Evolutionary conservation across 2,329 filamentous ascomycete species (phyloP).

Genomic region (Trichoderma brevicompactum): DNA sequence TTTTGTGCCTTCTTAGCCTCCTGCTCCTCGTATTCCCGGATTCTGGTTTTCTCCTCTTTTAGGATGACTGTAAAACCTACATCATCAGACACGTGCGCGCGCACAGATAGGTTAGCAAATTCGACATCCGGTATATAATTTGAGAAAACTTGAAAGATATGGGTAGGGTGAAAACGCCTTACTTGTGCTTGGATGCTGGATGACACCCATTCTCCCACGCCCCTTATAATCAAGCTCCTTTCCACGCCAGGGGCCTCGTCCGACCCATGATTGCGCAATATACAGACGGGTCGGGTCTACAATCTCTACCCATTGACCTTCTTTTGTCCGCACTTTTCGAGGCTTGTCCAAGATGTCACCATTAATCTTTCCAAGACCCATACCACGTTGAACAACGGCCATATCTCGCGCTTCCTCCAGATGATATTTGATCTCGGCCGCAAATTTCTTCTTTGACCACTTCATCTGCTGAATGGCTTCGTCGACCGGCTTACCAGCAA

Average conservation of each 20-base stretch:
- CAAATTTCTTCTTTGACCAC: constrained; percentile 92
- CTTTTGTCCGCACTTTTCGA: constrained; percentile 69
- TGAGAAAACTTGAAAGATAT: background rate
- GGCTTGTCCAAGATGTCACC: constrained; percentile 46
- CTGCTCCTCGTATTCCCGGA: constrained; percentile 78
- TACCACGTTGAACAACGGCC: constrained; percentile 78
- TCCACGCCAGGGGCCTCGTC: constrained; percentile 67
- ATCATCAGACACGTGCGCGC: background rate
- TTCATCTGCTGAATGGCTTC: constrained; percentile 94
- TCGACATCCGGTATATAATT: background rate
- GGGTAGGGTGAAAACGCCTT: constrained; percentile 46
- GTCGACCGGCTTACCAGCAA: constrained; percentile 89
- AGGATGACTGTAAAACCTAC: constrained; percentile 76
- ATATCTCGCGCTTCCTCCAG: constrained; percentile 80
- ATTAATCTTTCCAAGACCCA: constrained; percentile 69
- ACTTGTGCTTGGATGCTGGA: constrained; percentile 77
- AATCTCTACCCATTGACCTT: constrained; percentile 73
- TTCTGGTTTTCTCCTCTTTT: constrained; percentile 91
- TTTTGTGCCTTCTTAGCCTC: constrained; percentile 74
- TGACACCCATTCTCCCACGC: constrained; percentile 69
- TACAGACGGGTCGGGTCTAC: constrained; percentile 82
- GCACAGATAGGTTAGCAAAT: background rate
- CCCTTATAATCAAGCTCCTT: constrained; percentile 72
- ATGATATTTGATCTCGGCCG: constrained; percentile 77
- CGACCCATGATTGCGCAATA: constrained; percentile 91